These are phyloP conservation scores for Globisporangium takayamanum DNA, from an alignment of 352 stramenopile species.

Conservation along the genomic window DNA sequence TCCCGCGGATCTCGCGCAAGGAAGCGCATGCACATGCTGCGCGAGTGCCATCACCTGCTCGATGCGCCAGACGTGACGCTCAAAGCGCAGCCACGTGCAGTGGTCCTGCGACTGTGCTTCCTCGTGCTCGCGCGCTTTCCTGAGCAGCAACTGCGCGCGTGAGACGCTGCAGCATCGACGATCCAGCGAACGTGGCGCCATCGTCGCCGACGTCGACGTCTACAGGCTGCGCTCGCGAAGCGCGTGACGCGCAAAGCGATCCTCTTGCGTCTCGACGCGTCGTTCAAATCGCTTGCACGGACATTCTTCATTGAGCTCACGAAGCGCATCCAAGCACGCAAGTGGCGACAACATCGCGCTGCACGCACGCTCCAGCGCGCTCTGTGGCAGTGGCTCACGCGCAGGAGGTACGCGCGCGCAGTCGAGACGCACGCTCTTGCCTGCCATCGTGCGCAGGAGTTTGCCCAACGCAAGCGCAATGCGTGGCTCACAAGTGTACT, in stretches of 20 bases:
- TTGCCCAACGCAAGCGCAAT: constrained; percentile 10
- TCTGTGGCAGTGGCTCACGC: constrained; percentile 34
- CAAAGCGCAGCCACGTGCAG: constrained; percentile 27
- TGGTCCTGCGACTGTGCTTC: constrained; percentile 52
- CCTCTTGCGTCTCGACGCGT: constrained; percentile 32
- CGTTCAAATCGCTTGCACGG: constrained; percentile 30
- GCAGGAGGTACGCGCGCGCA: constrained; percentile 31
- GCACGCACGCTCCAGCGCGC: constrained; percentile 42
- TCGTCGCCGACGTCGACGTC: constrained; percentile 14
- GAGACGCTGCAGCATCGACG: constrained; percentile 8
- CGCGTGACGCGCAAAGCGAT: constrained; percentile 28
- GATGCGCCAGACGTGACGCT: constrained; percentile 22
- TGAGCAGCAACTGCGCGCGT: constrained; percentile 25
- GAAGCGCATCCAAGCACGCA: constrained; percentile 21
- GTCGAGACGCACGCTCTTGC: constrained; percentile 27
- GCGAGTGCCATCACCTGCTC: constrained; percentile 35
- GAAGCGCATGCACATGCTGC: constrained; percentile 26
- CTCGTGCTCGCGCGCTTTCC: constrained; percentile 32
- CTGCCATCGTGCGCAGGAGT: constrained; percentile 5
- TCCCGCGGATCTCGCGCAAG: constrained; percentile 38
- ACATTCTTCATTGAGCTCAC: constrained; percentile 47
- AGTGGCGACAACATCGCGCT: constrained; percentile 28
- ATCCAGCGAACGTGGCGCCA: constrained; percentile 43
- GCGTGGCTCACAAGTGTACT: constrained; percentile 19
- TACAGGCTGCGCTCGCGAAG: constrained; percentile 27